Base-by-base conservation (phyloP, 257 asterid species). In the Thymus quinquecostatus region DNA sequence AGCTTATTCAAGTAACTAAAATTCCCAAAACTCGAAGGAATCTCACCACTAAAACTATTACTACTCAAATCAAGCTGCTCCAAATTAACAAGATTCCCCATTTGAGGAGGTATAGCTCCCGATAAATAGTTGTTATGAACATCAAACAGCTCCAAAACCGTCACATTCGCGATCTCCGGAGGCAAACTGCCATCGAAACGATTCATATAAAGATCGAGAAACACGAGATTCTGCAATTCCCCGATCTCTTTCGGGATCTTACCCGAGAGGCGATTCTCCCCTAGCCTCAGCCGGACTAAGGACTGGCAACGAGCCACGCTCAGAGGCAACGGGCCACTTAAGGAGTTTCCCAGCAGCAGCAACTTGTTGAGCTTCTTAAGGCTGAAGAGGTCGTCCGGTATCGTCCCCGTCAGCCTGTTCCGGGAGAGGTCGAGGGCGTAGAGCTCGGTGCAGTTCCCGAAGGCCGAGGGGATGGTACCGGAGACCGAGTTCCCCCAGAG, bases 61-160 rank as follows among this genome's bases (percentile, higher is more conserved):
- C 87, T 73, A 78, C 98, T 93, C 28, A 93, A 92, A 87, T 93
- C 98, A 81, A 93, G 97, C 84, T 85, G 97, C 86, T 91, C 97
- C 57, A 93, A 79, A 43, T 93, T 93, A 44, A 89, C 77, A 45
- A 93, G 94, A 41, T 70, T 83, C 21, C 96, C 98, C 60, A 91
- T 63, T 74, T 81, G 79, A 38, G 81, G n/a, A 12, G 97, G 92
- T 45, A 93, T 79, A 27, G 79, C 83, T 1, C 96, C 96, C 2
- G 86, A 81, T 29, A 93, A 58, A 69, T 87, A 80, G 78, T 93
- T 93, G 56, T 83, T 84, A 65, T 93, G 98, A 40, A 85, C 82
- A 63, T 93, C 97, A 77, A 93, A 79, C 34, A 93, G 84, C 96
- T 93, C 98, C 44, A 93, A 86, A 76, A 93, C 96, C 0, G 94